Base-by-base conservation (phyloP, 306 rosid species). In the Acacia crassicarpa region DNA sequence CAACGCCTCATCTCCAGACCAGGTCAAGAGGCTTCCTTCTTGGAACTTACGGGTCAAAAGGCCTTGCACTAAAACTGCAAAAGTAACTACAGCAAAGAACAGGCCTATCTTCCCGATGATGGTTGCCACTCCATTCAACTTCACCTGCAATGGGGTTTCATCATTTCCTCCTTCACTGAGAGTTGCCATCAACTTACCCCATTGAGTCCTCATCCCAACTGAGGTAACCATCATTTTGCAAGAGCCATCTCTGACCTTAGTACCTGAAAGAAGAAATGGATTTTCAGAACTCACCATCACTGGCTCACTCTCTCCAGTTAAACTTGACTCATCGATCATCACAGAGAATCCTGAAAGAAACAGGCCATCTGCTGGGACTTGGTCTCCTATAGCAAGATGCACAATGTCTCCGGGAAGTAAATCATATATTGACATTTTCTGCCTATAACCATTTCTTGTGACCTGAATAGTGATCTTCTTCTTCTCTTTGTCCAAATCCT, bases 181-280 rank as follows among this genome's bases (percentile, higher is more conserved):
- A 70, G 99, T 95, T 33, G 96, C 99, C 94, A 93, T 93, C 86
- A 95, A 79, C 81, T 95, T 95, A 14, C 99, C 99, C 99, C 99
- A 95, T 80, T 95, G 98, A 77, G 99, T 95, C 88, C 93, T 91
- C 99, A 95, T 95, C 74, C 99, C 99, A 9, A 93, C 99, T 14
- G 93, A 92, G 51, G 98, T 95, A 20, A 95, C 81, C 89, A 95
- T 67, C 99, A 95, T 92, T 90, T 91, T 92, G 87, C 97, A 91
- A 25, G 97, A 92, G 83, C 97, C 99, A 84, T 93, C 98, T 90
- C 91, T 98, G 74, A 95, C 94, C 84, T 92, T 95, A 30, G 99
- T 95, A 67, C 99, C 97, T 5, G 98, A 95, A 19, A 95, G 97
- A 81, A 93, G 97, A 83, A 89, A 93, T 43, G 99, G 99, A 75